A percentile compares a stretch with the other conserved stretches of the same genome.
These are phyloP conservation scores for Lathyrus sativus DNA, from an alignment of 306 rosid species.

Conservation along the genomic window DNA sequence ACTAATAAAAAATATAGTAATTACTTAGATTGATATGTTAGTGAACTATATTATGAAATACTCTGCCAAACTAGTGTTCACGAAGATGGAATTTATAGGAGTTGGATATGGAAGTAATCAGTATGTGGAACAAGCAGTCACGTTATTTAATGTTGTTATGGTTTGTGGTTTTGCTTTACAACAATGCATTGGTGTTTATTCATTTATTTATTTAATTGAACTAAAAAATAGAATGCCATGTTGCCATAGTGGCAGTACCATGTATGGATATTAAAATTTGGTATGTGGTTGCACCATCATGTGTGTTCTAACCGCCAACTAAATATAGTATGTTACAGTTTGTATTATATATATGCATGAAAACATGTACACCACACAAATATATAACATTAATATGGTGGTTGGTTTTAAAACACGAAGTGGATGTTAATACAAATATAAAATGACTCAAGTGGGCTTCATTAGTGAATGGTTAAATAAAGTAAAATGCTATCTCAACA, in stretches of 20 bases:
- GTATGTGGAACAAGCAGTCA: slow-evolving; percentile 27
- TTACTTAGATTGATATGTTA: not conserved
- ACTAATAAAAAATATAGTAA: not conserved
- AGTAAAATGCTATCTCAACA: not conserved
- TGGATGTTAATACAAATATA: not conserved
- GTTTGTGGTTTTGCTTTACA: slow-evolving; percentile 31
- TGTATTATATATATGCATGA: not conserved
- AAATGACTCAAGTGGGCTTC: not conserved
- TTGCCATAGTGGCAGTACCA: slow-evolving; percentile 8
- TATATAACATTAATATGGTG: no score
- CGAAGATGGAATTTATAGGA: slow-evolving; percentile 40
- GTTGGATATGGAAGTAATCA: slow-evolving; percentile 1
- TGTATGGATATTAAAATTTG: not conserved
- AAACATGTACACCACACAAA: not conserved
- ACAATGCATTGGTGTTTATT: not conserved
- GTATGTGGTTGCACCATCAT: not conserved
- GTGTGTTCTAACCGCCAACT: not conserved
- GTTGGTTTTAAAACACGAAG: not conserved
- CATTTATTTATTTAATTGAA: not conserved
- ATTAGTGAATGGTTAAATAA: not conserved
- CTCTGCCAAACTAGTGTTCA: slow-evolving; percentile 6
- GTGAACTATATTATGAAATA: not conserved
- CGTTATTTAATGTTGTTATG: slow-evolving; percentile 15
- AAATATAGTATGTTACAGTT: not conserved
- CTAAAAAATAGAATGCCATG: not conserved